Conservation (phyloP, 2,329 filamentous ascomycete species). For the Epichloe scottii region DNA sequence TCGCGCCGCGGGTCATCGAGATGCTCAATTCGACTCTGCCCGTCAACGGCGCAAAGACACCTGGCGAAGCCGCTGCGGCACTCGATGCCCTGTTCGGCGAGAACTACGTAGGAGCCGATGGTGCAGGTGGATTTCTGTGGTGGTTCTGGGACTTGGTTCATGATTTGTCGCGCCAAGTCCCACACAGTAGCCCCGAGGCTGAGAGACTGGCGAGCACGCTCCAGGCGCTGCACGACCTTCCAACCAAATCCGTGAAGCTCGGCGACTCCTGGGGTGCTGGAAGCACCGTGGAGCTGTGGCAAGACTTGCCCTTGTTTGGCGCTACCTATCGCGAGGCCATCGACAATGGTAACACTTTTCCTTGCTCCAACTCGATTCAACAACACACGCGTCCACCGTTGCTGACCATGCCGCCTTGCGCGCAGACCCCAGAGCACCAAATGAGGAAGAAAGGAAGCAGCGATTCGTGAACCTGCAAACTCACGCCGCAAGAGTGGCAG, state of each 20-base stretch:
- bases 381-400: not conserved
- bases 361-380: not conserved
- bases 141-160: constrained; percentile 15
- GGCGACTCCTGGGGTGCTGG: not conserved
- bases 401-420: not conserved
- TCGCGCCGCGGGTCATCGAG: constrained; percentile 3
- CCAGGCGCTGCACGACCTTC: constrained; percentile 4
- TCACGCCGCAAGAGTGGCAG: constrained; percentile 6
- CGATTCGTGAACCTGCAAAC: constrained; percentile 5
- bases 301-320: constrained; percentile 3
- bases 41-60: not conserved
- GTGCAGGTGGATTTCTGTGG: constrained; percentile 9
- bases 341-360: not conserved
- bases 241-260: not conserved
- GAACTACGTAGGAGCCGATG: not conserved
- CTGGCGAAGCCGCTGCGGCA: not conserved
- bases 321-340: constrained; percentile 5
- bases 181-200: constrained; percentile 9
- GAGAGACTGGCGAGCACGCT: constrained; percentile 6
- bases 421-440: not conserved
- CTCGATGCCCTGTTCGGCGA: constrained; percentile 4
- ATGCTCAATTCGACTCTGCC: constrained; percentile 6
- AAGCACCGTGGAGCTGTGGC: constrained; percentile 4
- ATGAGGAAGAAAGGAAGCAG: not conserved
- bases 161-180: constrained; percentile 10